Percentiles rank a stretch among this genome's conserved stretches.
phyloP scores from a whole-genome alignment of 306 rosid species.

The Pachyrhizus erosus region DNA sequence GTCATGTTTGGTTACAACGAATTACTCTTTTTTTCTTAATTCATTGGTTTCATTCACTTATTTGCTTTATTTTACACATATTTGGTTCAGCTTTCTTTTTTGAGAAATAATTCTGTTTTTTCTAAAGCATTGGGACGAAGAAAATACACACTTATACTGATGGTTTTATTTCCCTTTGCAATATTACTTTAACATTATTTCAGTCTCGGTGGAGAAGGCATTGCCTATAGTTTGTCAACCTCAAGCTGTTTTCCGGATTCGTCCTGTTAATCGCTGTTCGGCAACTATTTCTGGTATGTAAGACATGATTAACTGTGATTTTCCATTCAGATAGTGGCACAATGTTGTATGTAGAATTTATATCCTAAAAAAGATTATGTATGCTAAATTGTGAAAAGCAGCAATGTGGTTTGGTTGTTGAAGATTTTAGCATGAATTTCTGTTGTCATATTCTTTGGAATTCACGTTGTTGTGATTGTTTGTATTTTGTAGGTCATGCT shows the following conservation, averaged over 20 bases:
- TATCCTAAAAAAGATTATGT: background rate
- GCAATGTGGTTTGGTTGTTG: conserved; percentile 7
- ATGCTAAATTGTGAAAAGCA: conserved; percentile 3
- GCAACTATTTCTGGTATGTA: conserved; percentile 89
- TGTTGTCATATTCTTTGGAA: conserved; percentile 7
- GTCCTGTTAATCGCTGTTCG: conserved; percentile 86
- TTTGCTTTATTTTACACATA: background rate
- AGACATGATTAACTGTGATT: conserved; percentile 18
- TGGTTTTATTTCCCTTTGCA: conserved; percentile 2
- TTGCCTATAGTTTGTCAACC: conserved; percentile 94
- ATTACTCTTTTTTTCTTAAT: background rate
- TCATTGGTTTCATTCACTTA: background rate
- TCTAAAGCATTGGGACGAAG: background rate
- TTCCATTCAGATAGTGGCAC: background rate
- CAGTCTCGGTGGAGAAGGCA: conserved; percentile 97
- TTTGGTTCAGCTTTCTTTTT: background rate
- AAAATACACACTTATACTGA: background rate
- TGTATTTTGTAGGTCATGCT: conserved; percentile 77
- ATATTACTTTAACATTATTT: conserved; percentile 23
- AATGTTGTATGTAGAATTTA: background rate
- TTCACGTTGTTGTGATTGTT: conserved; percentile 31
- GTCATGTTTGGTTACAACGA: conserved; percentile 21
- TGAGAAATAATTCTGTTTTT: background rate
- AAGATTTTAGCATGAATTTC: background rate
- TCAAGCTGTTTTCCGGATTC: conserved; percentile 86